These are phyloP conservation scores for Tympanopsis confertula DNA, from an alignment of 2,329 filamentous ascomycete species.

Conservation along the genomic window DNA sequence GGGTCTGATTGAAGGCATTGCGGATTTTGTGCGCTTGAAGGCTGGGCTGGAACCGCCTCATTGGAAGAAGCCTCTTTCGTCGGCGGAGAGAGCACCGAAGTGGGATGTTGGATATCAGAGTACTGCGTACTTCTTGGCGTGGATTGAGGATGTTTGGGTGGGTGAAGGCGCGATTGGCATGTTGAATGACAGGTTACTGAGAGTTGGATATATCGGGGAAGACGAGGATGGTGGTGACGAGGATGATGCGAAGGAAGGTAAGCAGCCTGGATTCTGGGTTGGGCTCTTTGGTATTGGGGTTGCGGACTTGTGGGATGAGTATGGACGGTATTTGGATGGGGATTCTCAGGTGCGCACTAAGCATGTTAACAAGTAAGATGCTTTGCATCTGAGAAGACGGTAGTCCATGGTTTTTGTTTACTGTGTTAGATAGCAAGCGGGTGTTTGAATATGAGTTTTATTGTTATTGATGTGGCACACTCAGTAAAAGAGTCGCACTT, in stretches of 20 bases:
- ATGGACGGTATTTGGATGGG: conserved; percentile 31
- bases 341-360: conserved; percentile 6
- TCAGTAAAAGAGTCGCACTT: no score
- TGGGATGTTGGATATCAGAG: conserved; percentile 56
- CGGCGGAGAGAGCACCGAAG: conserved; percentile 25
- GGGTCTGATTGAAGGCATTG: conserved; percentile 51
- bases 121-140: conserved; percentile 52
- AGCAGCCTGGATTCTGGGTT: conserved; percentile 32
- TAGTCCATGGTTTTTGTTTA: no score
- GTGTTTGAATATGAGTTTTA: no score
- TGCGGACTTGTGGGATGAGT: conserved; percentile 40
- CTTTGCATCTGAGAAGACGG: no score
- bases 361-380: conserved; percentile 3
- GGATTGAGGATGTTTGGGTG: conserved; percentile 34
- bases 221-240: conserved; percentile 24
- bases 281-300: conserved; percentile 37
- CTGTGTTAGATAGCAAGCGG: no score
- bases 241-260: conserved; percentile 28
- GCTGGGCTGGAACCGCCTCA: conserved; percentile 44
- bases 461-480: no score
- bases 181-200: conserved; percentile 30
- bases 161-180: neutral
- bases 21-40: conserved; percentile 50
- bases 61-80: conserved; percentile 36
- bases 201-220: conserved; percentile 7